Base-by-base conservation (phyloP, 306 rosid genomes). In the Dryas drummondii region DNA sequence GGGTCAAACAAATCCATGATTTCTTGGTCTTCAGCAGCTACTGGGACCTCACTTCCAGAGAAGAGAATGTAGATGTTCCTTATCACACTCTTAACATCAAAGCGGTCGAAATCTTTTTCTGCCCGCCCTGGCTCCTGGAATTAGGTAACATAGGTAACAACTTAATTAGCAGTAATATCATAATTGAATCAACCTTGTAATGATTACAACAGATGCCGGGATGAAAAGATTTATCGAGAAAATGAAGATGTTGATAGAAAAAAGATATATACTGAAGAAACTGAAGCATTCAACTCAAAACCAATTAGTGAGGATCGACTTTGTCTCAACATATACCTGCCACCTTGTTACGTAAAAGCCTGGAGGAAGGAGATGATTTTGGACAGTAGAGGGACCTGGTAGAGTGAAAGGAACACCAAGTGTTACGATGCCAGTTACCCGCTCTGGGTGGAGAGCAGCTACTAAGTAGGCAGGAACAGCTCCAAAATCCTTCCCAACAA, bases 1-100 rank as follows among this genome's bases (percentile, higher is more conserved):
- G 83, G 84, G 80, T 87, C 84, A 67, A 80, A 83, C 84, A 87
- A 50, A 73, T 85, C 89, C 93, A 89, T 87, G 77, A 85, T 87
- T 83, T 89, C 91, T 50, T 87, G 79, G 53, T 78, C 74, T 69
- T 82, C 72, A 3, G 75, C 71, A 7, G 91, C 94, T 40, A 84
- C 41, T 41, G 96, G 96, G 8, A 90, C 54, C 69, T 87, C 92
- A 54, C 83, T 84, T 72, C 80, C 58, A 13, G 96, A 87, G 82
- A 90, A 90, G 53, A 90, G 92, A 16, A 73, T 84, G 80, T 86
- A 82, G 15, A 87, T 86, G 71, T 82, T 90, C 44, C 89, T 74
- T 53, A 84, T 42, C 57, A 90, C 80, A 0, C 87, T 74, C 66
- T 82, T 84, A 5, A 78, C 90, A 70, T 85, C 88, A 55, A 87